A percentile compares a stretch with the other conserved stretches of the same genome.
Conservation (phyloP, 2,329 filamentous ascomycete genomes). For the Cadophora gregata region DNA sequence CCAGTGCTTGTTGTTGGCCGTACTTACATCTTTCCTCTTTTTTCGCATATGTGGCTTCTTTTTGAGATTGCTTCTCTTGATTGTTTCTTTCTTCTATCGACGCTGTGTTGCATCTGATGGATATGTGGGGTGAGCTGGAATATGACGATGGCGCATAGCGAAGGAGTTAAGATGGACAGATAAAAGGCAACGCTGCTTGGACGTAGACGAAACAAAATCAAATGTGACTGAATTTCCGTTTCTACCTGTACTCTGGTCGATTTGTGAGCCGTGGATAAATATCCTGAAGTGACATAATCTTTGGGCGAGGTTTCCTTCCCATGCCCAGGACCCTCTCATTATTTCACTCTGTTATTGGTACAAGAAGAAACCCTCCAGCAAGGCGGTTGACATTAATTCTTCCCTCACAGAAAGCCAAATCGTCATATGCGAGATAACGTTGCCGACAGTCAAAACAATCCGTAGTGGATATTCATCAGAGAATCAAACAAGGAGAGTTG, state of each 20-base stretch:
- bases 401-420: too few species aligned
- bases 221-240: neutral
- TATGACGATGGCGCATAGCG: constrained; percentile 1
- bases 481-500: neutral
- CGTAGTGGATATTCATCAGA: neutral
- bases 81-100: neutral
- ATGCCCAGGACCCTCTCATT: too few species aligned
- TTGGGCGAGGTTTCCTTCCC: too few species aligned
- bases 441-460: too few species aligned
- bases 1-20: neutral
- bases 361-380: too few species aligned
- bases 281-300: neutral
- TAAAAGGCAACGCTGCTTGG: neutral
- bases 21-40: neutral
- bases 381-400: too few species aligned
- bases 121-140: neutral
- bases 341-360: too few species aligned
- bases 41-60: neutral
- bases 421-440: too few species aligned
- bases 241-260: neutral
- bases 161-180: neutral
- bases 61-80: neutral
- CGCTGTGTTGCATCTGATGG: neutral
- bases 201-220: neutral
- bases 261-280: neutral